Percentiles rank a stretch among this genome's conserved stretches.
Conservation (phyloP, 2,329 filamentous ascomycete genomes). For the Alternaria solani region DNA sequence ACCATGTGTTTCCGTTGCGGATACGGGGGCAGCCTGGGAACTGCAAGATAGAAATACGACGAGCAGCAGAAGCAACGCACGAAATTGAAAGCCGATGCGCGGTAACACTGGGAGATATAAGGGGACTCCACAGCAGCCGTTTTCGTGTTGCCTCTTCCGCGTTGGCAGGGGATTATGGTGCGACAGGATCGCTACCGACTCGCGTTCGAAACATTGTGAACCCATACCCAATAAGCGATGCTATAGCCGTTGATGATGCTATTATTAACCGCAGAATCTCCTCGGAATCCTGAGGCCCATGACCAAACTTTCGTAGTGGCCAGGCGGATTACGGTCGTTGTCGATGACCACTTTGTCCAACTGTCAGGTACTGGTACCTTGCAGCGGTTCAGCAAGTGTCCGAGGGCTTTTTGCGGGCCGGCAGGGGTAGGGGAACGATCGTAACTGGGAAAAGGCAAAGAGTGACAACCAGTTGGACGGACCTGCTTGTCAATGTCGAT, state of each 20-base stretch:
- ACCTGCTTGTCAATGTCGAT: slow-evolving; percentile 31
- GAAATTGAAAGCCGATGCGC: slow-evolving; percentile 14
- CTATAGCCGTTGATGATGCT: slow-evolving; percentile 14
- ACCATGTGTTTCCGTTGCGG: slow-evolving; percentile 41
- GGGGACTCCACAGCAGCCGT: slow-evolving; percentile 28
- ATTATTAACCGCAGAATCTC: slow-evolving; percentile 28
- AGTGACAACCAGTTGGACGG: slow-evolving; percentile 33
- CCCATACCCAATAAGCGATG: slow-evolving; percentile 27
- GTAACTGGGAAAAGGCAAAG: slow-evolving; percentile 28
- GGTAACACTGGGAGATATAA: slow-evolving; percentile 27
- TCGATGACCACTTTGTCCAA: slow-evolving; percentile 2
- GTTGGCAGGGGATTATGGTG: slow-evolving; percentile 42
- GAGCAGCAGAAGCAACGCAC: slow-evolving; percentile 37
- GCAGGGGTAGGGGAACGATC: slow-evolving; percentile 14
- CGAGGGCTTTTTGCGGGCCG: slow-evolving; percentile 16
- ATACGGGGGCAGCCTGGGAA: slow-evolving; percentile 37
- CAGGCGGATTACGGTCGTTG: neutral
- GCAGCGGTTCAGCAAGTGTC: slow-evolving; percentile 25
- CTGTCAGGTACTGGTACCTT: slow-evolving; percentile 23
- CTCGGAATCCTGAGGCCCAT: slow-evolving; percentile 30
- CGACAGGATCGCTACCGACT: slow-evolving; percentile 40
- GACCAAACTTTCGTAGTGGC: slow-evolving; percentile 16
- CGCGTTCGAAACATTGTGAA: slow-evolving; percentile 26
- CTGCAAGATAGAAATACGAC: slow-evolving; percentile 36
- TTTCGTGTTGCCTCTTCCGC: slow-evolving; percentile 30